Evolutionary conservation across 192 early-diverging fungal genomes (phyloP).

Genomic region (Radiomyces spectabilis): DNA sequence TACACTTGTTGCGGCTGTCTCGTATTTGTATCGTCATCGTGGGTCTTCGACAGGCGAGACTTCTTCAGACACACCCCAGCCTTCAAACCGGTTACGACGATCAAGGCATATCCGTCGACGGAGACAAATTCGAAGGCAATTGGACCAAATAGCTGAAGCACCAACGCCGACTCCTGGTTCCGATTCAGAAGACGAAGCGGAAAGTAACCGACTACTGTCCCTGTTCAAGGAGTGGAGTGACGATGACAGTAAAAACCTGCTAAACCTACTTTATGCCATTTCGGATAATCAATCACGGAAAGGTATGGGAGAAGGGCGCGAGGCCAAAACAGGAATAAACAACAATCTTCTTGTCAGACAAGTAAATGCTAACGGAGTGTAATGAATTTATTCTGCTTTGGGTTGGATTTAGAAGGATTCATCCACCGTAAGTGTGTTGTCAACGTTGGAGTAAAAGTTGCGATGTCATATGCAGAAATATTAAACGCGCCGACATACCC

Average conservation of each 20-base stretch:
- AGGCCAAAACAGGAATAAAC: background rate
- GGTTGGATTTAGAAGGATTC: slow-evolving; percentile 43
- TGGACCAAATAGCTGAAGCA: background rate
- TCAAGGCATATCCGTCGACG: slow-evolving; percentile 6
- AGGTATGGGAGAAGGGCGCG: slow-evolving; percentile 46
- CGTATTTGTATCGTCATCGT: too few species aligned
- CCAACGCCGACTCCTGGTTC: background rate
- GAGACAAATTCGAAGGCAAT: background rate
- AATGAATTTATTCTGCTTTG: background rate
- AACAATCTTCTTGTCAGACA: background rate
- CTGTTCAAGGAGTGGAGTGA: slow-evolving; percentile 43
- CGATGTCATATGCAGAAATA: slow-evolving; percentile 42
- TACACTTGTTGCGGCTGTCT: background rate
- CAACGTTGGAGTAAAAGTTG: too few species aligned
- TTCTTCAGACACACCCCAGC: background rate
- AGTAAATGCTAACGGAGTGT: too few species aligned
- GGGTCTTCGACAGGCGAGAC: background rate
- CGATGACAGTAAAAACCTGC: slow-evolving; percentile 52
- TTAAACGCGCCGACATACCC: background rate
- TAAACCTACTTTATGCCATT: slow-evolving; percentile 76
- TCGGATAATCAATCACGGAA: slow-evolving; percentile 81
- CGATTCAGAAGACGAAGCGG: slow-evolving; percentile 2
- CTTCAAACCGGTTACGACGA: background rate
- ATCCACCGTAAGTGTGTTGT: slow-evolving; percentile 42
- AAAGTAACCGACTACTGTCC: slow-evolving; percentile 37